Evolutionary conservation across 257 asterid species (phyloP).

Genomic region (Osmanthus fragrans): DNA sequence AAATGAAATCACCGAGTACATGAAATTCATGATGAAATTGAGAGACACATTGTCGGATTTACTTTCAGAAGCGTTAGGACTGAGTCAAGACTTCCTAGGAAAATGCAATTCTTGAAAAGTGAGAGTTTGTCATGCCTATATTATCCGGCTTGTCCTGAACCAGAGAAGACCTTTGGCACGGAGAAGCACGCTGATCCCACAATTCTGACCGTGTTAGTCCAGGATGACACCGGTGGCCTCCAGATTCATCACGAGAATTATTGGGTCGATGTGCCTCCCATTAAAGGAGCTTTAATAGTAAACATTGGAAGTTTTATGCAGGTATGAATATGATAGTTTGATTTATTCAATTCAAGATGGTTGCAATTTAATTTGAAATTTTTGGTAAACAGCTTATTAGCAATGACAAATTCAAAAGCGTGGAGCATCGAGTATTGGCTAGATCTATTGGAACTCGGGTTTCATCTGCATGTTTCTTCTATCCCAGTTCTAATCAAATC

Average conservation of each 20-base stretch:
- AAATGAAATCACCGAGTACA: slow-evolving; percentile 52
- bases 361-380: not conserved
- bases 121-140: slow-evolving; percentile 53
- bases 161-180: slow-evolving; percentile 52
- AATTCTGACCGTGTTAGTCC: slow-evolving; percentile 51
- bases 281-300: slow-evolving; percentile 59
- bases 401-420: slow-evolving; percentile 76
- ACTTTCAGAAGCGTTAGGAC: slow-evolving; percentile 68
- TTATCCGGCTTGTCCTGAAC: slow-evolving; percentile 77
- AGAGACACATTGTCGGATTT: slow-evolving; percentile 47
- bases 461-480: slow-evolving; percentile 69
- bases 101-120: slow-evolving; percentile 49
- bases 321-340: slow-evolving; percentile 32
- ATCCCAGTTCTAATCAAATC: slow-evolving; percentile 43
- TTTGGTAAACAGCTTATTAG: slow-evolving; percentile 42
- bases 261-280: slow-evolving; percentile 73
- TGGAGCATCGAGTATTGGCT: slow-evolving; percentile 66
- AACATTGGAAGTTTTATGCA: slow-evolving; percentile 78
- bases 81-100: slow-evolving; percentile 36
- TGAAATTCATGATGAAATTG: slow-evolving; percentile 45
- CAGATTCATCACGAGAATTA: slow-evolving; percentile 50
- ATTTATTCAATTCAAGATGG: not conserved
- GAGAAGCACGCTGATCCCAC: slow-evolving; percentile 65
- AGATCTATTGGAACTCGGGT: slow-evolving; percentile 51
- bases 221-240: slow-evolving; percentile 70